A percentile compares a stretch with the other conserved stretches of the same genome.
phyloP scores from a whole-genome alignment of 257 asterid species.

The Solanum chaucha region DNA sequence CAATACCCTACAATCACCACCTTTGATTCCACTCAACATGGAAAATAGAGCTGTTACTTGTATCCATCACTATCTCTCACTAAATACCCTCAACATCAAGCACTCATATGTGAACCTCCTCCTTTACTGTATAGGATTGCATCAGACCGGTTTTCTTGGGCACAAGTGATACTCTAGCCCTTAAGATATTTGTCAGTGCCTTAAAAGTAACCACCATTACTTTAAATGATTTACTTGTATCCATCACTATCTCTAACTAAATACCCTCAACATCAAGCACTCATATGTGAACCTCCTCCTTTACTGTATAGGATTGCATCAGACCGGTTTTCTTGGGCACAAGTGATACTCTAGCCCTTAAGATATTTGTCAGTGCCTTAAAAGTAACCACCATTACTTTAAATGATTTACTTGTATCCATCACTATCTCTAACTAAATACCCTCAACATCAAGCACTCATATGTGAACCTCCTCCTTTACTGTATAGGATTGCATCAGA shows the following conservation, averaged over 20 bases:
- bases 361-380: not conserved
- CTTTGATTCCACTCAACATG: not conserved
- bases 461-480: no score
- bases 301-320: not conserved
- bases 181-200: not conserved
- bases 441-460: no score
- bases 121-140: not conserved
- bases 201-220: not conserved
- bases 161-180: not conserved
- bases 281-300: not conserved
- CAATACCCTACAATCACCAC: not conserved
- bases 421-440: no score
- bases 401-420: not conserved
- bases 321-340: not conserved
- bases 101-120: not conserved
- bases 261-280: not conserved
- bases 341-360: not conserved
- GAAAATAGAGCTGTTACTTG: not conserved
- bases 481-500: not conserved
- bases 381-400: not conserved
- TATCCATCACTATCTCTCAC: not conserved
- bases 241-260: not conserved
- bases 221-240: not conserved
- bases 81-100: not conserved
- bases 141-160: not conserved